Conservation (phyloP, 2,329 filamentous ascomycete genomes). For the Apiospora koreana region DNA sequence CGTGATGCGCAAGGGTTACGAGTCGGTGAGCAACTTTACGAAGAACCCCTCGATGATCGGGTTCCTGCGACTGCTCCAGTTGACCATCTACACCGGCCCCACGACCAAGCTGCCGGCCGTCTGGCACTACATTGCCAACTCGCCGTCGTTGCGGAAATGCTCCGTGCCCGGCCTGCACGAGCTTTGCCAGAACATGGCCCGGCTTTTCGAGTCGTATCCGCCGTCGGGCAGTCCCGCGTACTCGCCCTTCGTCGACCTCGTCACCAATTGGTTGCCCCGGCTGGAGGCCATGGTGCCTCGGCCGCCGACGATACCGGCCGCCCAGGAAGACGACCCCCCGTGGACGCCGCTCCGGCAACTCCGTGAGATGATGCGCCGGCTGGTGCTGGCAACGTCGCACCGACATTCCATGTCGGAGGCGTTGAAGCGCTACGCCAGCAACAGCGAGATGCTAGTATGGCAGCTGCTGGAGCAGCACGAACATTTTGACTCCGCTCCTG, state of each 20-base stretch:
- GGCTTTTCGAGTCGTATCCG: neutral
- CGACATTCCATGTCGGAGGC: neutral
- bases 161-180: neutral
- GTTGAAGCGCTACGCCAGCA: neutral
- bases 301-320: neutral
- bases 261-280: neutral
- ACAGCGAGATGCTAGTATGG: neutral
- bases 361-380: neutral
- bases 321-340: neutral
- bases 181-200: neutral
- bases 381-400: neutral
- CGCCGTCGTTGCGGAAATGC: neutral
- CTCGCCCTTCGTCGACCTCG: neutral
- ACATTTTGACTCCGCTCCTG: no score
- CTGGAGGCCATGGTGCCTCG: slow-evolving; percentile 1
- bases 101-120: neutral
- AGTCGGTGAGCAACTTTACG: neutral
- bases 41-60: neutral
- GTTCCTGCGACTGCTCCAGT: neutral
- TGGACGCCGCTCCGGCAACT: neutral
- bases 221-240: neutral
- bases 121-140: neutral
- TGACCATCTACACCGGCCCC: neutral
- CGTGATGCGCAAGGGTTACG: neutral
- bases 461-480: neutral